These are phyloP conservation scores for Carpinus viminea DNA, from an alignment of 306 rosid genomes.

Conservation along the genomic window DNA sequence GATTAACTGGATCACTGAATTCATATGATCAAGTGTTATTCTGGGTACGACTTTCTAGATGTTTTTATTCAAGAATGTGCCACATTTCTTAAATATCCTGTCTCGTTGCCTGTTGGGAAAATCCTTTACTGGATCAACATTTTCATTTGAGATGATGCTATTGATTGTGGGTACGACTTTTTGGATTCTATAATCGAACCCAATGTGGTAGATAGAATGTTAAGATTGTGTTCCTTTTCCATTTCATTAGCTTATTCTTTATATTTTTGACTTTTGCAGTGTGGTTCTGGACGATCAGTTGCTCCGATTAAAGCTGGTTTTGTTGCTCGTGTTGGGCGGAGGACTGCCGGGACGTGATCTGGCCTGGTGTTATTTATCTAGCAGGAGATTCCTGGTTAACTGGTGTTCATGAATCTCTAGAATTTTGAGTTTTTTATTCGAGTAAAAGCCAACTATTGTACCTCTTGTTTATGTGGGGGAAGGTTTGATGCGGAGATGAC, in stretches of 20 bases:
- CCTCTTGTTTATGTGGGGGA: neutral
- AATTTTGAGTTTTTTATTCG: neutral
- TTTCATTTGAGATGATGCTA: neutral
- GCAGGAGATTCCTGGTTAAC: slow-evolving; percentile 4
- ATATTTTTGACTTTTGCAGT: slow-evolving; percentile 44
- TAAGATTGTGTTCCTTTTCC: neutral
- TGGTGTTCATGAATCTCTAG: slow-evolving; percentile 5
- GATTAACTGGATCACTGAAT: too few relatives aligned
- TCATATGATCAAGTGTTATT: too few relatives aligned
- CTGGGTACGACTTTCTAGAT: too few relatives aligned
- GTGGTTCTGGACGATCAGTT: slow-evolving; percentile 91
- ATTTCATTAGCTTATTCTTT: neutral
- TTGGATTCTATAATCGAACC: neutral
- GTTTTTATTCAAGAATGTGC: too few relatives aligned
- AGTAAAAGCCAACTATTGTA: neutral
- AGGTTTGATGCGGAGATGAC: neutral
- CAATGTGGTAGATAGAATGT: too few relatives aligned
- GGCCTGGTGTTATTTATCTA: neutral
- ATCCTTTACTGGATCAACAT: neutral
- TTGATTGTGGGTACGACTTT: neutral
- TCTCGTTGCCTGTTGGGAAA: neutral
- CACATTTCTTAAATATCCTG: neutral
- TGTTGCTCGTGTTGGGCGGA: slow-evolving; percentile 93
- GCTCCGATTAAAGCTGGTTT: slow-evolving; percentile 97
- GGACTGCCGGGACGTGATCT: slow-evolving; percentile 68